phyloP scores from a whole-genome alignment of 2,329 filamentous ascomycete species.

The Magnaporthales sp. region DNA sequence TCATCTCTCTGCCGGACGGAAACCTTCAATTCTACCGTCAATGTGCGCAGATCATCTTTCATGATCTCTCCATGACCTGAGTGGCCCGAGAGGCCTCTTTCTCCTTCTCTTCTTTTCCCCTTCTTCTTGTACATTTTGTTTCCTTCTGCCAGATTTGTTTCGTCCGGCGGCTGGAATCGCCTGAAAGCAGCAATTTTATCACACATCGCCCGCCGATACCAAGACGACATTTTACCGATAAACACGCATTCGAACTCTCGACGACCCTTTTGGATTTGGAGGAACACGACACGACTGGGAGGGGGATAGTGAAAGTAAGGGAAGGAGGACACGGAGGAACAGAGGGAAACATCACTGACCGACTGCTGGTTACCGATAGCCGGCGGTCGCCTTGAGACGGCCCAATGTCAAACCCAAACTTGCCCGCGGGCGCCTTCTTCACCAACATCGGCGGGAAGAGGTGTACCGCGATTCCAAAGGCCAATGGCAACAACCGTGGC shows the following conservation, averaged over 20 bases:
- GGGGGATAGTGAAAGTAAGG: background rate
- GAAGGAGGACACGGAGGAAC: background rate
- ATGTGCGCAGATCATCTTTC: slow-evolving; percentile 15
- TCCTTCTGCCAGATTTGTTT: slow-evolving; percentile 18
- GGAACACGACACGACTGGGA: background rate
- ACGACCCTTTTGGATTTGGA: background rate
- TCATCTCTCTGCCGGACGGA: background rate
- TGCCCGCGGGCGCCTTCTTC: slow-evolving; percentile 37
- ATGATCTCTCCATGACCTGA: slow-evolving; percentile 29
- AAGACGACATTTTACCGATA: background rate
- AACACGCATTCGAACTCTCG: background rate
- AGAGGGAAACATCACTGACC: background rate
- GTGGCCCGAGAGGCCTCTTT: slow-evolving; percentile 30
- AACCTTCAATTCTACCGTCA: slow-evolving; percentile 6
- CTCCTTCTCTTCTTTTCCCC: slow-evolving; percentile 15
- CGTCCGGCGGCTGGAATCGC: slow-evolving; percentile 36
- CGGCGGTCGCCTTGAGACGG: background rate
- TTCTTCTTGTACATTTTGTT: slow-evolving; percentile 16
- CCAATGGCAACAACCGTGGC: slow-evolving; percentile 9
- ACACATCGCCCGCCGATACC: background rate
- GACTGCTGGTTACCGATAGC: background rate
- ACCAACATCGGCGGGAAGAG: slow-evolving; percentile 40
- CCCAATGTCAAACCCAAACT: slow-evolving; percentile 32
- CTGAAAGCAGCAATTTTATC: slow-evolving; percentile 7
- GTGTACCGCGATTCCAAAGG: slow-evolving; percentile 44